These are phyloP conservation scores for Calamus simplicifolius DNA, from an alignment of 176 grass and related monocot genomes.

Conservation along the genomic window DNA sequence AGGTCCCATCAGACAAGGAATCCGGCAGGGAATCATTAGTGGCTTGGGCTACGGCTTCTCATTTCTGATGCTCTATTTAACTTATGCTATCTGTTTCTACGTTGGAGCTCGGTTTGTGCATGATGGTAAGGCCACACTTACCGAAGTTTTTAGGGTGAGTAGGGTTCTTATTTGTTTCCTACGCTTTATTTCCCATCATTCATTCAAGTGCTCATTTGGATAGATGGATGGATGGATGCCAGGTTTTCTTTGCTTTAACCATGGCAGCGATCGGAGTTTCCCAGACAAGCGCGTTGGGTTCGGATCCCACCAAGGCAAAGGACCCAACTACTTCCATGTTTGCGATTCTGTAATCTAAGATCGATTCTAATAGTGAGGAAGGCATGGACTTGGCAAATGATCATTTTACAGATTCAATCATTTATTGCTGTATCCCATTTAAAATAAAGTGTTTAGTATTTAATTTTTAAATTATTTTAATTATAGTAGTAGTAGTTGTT, in stretches of 20 bases:
- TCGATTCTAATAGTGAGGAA: slow-evolving; percentile 57
- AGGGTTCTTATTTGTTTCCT: background rate
- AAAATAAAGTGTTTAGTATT: no score
- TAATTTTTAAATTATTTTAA: no score
- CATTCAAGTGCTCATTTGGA: background rate
- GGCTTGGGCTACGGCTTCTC: slow-evolving; percentile 83
- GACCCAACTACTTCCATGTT: slow-evolving; percentile 56
- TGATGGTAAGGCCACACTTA: slow-evolving; percentile 49
- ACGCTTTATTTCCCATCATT: background rate
- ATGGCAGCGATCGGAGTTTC: slow-evolving; percentile 43
- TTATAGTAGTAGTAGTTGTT: no score
- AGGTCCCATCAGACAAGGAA: slow-evolving; percentile 48
- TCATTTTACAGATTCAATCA: no score
- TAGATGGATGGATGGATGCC: background rate
- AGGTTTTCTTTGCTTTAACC: slow-evolving; percentile 66
- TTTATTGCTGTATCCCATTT: no score
- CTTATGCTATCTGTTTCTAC: slow-evolving; percentile 79
- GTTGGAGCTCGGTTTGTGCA: slow-evolving; percentile 73
- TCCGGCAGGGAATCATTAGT: slow-evolving; percentile 48
- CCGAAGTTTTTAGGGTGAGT: slow-evolving; percentile 69
- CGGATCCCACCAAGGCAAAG: slow-evolving; percentile 58
- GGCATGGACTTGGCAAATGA: slow-evolving; percentile 28
- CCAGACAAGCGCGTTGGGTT: slow-evolving; percentile 50
- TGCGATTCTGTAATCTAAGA: slow-evolving; percentile 56
- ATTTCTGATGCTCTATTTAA: slow-evolving; percentile 46